Evolutionary conservation across 1,284 basidiomycete species (phyloP).

Genomic region (Boletus smithii): DNA sequence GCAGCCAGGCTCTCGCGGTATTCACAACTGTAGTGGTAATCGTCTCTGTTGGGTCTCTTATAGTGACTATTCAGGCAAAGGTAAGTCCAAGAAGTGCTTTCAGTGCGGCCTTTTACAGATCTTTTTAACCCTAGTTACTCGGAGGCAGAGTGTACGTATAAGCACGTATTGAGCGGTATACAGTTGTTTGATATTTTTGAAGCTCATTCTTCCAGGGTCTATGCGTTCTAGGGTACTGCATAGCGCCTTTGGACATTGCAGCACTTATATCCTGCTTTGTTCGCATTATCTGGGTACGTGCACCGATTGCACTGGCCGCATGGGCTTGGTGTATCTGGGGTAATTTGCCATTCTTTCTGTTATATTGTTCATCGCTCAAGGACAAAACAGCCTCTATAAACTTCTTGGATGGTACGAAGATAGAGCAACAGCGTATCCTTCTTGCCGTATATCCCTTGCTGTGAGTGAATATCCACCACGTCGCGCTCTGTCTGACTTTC

Average conservation of each 20-base stretch:
- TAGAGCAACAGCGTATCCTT: conserved; percentile 82
- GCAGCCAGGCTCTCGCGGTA: conserved; percentile 78
- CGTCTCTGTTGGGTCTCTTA: conserved; percentile 82
- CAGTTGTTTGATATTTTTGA: conserved; percentile 7
- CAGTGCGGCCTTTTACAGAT: conserved; percentile 5
- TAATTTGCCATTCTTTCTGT: conserved; percentile 37
- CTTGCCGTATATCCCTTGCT: conserved; percentile 91
- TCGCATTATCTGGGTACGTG: conserved; percentile 79
- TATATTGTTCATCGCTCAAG: not conserved
- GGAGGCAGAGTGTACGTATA: conserved; percentile 84
- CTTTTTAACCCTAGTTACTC: conserved; percentile 55
- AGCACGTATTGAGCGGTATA: not conserved
- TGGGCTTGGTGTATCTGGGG: conserved; percentile 98
- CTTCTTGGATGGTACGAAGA: conserved; percentile 90
- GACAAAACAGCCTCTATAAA: conserved; percentile 77
- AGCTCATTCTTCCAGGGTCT: conserved; percentile 96
- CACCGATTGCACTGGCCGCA: conserved; percentile 77
- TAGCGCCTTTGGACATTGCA: conserved; percentile 86
- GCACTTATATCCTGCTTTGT: conserved; percentile 86
- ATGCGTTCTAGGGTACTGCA: conserved; percentile 88
- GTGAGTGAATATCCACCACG: conserved; percentile 37
- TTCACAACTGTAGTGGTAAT: conserved; percentile 93
- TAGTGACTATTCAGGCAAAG: conserved; percentile 92
- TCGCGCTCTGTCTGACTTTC: conserved; percentile 1
- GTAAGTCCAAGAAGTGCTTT: conserved; percentile 34